Percentiles rank a stretch among this genome's conserved stretches.
phyloP scores from a whole-genome alignment of 495 filamentous ascomycete genomes.

The Barbatosphaeria neglecta region DNA sequence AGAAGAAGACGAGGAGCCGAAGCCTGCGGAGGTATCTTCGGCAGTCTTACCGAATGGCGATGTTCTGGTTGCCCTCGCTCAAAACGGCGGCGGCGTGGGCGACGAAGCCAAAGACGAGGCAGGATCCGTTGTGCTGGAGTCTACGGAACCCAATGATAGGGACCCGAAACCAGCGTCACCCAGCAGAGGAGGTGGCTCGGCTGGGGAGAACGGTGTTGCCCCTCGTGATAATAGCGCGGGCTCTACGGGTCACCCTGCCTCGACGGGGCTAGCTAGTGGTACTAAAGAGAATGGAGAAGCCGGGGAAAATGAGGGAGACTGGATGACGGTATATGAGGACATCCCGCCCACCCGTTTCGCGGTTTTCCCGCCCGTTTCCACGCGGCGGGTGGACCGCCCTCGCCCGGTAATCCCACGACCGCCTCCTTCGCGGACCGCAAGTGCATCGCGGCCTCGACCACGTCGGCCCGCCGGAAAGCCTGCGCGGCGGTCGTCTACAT shows the following conservation, averaged over 20 bases:
- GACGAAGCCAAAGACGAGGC: conserved; percentile 8
- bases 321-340: conserved; percentile 29
- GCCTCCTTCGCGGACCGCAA: conserved; percentile 13
- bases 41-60: conserved; percentile 22
- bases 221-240: background rate
- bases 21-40: conserved; percentile 18
- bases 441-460: conserved; percentile 12
- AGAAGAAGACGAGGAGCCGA: conserved; percentile 52
- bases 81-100: conserved; percentile 5
- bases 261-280: background rate
- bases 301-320: conserved; percentile 22
- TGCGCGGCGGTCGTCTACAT: conserved; percentile 10
- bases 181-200: background rate
- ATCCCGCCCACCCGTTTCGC: conserved; percentile 77
- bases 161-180: background rate
- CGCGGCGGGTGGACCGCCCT: conserved; percentile 16
- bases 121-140: conserved; percentile 24
- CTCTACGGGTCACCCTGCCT: conserved; percentile 1
- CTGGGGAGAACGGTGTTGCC: background rate
- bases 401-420: conserved; percentile 20
- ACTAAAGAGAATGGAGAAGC: conserved; percentile 17
- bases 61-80: conserved; percentile 10
- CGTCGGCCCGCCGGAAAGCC: conserved; percentile 12
- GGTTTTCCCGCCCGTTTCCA: conserved; percentile 61
- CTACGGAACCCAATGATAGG: conserved; percentile 28